Percentiles rank a stretch among this genome's conserved stretches.
These are phyloP conservation scores for Tricholoma saponaceum DNA, from an alignment of 768 basidiomycete species.

Conservation along the genomic window DNA sequence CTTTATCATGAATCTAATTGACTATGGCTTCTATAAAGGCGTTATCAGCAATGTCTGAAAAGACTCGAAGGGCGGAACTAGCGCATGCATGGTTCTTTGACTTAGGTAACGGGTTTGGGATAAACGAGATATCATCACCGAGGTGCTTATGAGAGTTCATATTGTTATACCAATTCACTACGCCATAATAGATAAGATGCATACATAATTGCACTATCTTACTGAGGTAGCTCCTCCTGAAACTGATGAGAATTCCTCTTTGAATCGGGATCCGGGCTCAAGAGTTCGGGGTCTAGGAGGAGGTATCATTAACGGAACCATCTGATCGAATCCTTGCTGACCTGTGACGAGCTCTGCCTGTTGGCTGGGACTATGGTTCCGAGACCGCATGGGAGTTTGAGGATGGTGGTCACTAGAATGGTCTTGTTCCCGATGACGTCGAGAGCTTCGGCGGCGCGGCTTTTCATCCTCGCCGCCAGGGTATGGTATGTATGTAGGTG, in stretches of 20 bases:
- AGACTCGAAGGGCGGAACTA: no score
- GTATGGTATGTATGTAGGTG: constrained; percentile 14
- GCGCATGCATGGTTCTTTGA: no score
- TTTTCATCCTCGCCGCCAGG: constrained; percentile 7
- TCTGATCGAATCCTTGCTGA: constrained; percentile 20
- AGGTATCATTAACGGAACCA: constrained; percentile 24
- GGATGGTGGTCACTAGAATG: constrained; percentile 15
- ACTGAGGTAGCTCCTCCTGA: constrained; percentile 8
- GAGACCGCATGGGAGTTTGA: constrained; percentile 1
- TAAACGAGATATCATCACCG: neutral
- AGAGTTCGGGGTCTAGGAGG: constrained; percentile 16
- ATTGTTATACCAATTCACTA: neutral
- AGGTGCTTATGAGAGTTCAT: neutral
- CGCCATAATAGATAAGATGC: neutral
- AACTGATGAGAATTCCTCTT: constrained; percentile 21
- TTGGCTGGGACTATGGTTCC: constrained; percentile 13
- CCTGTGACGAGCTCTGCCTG: constrained; percentile 15
- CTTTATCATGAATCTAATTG: no score
- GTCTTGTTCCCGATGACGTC: constrained; percentile 8
- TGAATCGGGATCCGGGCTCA: constrained; percentile 20
- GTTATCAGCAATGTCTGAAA: no score
- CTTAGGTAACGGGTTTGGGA: no score
- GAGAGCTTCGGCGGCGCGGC: constrained; percentile 4
- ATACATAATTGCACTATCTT: neutral
- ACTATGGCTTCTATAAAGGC: no score